Percentiles rank a stretch among this genome's conserved stretches.
phyloP scores from a whole-genome alignment of 805 yeast genomes.

The Teunomyces kruisii region DNA sequence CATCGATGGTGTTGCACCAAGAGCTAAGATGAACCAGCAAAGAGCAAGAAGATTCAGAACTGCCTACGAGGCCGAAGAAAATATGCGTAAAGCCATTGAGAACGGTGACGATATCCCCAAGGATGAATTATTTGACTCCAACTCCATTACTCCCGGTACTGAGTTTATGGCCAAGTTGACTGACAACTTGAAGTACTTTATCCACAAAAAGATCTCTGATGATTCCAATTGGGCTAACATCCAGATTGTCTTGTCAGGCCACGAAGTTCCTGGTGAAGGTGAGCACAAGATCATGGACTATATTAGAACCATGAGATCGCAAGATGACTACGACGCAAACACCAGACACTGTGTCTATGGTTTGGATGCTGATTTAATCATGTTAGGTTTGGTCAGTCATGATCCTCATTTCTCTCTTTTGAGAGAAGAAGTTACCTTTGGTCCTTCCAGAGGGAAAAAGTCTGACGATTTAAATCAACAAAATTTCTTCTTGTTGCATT shows the following conservation, averaged over 20 bases:
- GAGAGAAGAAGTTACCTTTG: slow-evolving; percentile 95
- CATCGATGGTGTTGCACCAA: slow-evolving; percentile 97
- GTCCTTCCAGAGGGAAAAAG: slow-evolving; percentile 43
- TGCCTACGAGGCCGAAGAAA: slow-evolving; percentile 88
- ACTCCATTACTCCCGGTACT: slow-evolving; percentile 95
- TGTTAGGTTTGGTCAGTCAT: slow-evolving; percentile 87
- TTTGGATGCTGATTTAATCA: slow-evolving; percentile 92
- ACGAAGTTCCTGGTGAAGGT: slow-evolving; percentile 98
- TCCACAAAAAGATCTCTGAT: slow-evolving; percentile 81
- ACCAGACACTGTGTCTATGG: slow-evolving; percentile 94
- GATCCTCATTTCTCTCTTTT: slow-evolving; percentile 94
- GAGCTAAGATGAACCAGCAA: slow-evolving; percentile 98
- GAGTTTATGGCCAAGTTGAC: slow-evolving; percentile 93
- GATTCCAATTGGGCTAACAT: slow-evolving; percentile 85
- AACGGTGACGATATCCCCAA: slow-evolving; percentile 76
- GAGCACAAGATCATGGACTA: slow-evolving; percentile 96
- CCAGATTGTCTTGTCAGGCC: slow-evolving; percentile 81
- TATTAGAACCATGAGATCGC: slow-evolving; percentile 77
- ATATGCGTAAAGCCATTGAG: slow-evolving; percentile 67
- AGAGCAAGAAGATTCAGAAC: slow-evolving; percentile 93
- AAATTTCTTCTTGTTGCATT: slow-evolving; percentile 77
- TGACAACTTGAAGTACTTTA: slow-evolving; percentile 76
- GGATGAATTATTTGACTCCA: slow-evolving; percentile 86
- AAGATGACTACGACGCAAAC: slow-evolving; percentile 70
- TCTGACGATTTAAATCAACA: slow-evolving; percentile 65